A percentile compares a stretch with the other conserved stretches of the same genome.
Evolutionary conservation across 2,329 filamentous ascomycete genomes (phyloP).

Genomic region (Cladosporium colombiae): DNA sequence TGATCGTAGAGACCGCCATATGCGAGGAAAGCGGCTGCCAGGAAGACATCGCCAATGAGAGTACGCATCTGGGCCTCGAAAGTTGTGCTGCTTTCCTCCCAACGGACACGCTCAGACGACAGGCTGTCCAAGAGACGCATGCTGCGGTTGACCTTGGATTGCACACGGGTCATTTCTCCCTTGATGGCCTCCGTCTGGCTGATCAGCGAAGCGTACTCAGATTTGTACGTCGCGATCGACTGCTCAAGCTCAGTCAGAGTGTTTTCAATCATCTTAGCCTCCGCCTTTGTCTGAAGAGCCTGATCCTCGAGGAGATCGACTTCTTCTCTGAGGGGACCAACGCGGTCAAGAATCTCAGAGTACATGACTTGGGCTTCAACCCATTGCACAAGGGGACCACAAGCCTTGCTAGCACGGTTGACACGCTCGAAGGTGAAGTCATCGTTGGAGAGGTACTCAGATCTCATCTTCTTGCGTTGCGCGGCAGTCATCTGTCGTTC

Average conservation of each 20-base stretch:
- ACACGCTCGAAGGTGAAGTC: slow-evolving; percentile 97
- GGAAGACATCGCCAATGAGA: slow-evolving; percentile 89
- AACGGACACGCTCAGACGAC: slow-evolving; percentile 87
- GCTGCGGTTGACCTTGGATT: slow-evolving; percentile 97
- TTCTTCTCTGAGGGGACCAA: slow-evolving; percentile 89
- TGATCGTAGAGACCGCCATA: slow-evolving; percentile 98
- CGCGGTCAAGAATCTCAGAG: slow-evolving; percentile 92
- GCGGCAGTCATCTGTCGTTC: slow-evolving; percentile 87
- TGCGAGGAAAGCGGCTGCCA: slow-evolving; percentile 95
- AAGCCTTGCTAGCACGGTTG: slow-evolving; percentile 94
- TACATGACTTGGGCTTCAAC: slow-evolving; percentile 95
- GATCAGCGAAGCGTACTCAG: slow-evolving; percentile 91
- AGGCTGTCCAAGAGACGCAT: slow-evolving; percentile 91
- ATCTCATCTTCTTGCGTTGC: slow-evolving; percentile 84
- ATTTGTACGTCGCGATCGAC: slow-evolving; percentile 94
- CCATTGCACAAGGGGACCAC: slow-evolving; percentile 96
- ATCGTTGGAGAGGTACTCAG: slow-evolving; percentile 85
- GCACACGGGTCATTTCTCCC: slow-evolving; percentile 89
- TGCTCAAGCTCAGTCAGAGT: slow-evolving; percentile 80
- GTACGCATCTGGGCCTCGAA: slow-evolving; percentile 98
- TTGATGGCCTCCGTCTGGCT: slow-evolving; percentile 98
- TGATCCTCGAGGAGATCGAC: slow-evolving; percentile 84
- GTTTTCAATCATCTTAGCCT: slow-evolving; percentile 87
- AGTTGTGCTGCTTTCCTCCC: slow-evolving; percentile 96
- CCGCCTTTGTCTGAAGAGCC: slow-evolving; percentile 87